Percentiles rank a stretch among this genome's conserved stretches.
These are phyloP conservation scores for Russula virescens DNA, from an alignment of 768 basidiomycete genomes.

Conservation along the genomic window DNA sequence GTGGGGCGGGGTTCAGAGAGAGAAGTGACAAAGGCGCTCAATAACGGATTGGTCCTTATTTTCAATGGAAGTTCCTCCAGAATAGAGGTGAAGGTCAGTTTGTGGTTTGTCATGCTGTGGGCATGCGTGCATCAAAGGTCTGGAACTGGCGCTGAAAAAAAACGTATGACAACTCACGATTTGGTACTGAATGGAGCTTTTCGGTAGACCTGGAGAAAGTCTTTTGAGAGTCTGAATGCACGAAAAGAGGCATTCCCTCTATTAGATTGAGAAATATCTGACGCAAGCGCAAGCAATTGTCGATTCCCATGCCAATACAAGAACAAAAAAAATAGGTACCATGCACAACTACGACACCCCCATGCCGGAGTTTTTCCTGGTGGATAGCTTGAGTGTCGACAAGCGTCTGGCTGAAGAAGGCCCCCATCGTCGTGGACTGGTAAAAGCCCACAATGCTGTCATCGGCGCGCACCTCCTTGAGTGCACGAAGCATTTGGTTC, in stretches of 20 bases:
- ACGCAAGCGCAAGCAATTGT: background rate
- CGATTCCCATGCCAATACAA: background rate
- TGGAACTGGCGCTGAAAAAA: background rate
- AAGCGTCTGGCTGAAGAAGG: slow-evolving; percentile 76
- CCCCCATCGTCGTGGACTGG: slow-evolving; percentile 80
- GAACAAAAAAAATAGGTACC: slow-evolving; percentile 39
- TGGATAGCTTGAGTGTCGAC: slow-evolving; percentile 82
- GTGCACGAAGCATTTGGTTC: slow-evolving; percentile 73
- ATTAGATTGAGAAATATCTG: slow-evolving; percentile 72
- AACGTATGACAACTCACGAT: slow-evolving; percentile 47
- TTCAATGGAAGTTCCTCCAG: slow-evolving; percentile 82
- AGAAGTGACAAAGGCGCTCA: slow-evolving; percentile 71
- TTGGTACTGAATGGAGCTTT: slow-evolving; percentile 77
- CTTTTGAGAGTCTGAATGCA: slow-evolving; percentile 76
- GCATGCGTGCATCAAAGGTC: background rate
- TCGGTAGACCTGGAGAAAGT: slow-evolving; percentile 79
- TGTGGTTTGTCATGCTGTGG: slow-evolving; percentile 67
- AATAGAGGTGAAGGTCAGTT: slow-evolving; percentile 79
- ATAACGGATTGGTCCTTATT: slow-evolving; percentile 74
- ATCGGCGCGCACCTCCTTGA: slow-evolving; percentile 88
- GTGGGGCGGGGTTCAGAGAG: slow-evolving; percentile 47
- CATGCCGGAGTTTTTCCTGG: slow-evolving; percentile 79
- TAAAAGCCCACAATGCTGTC: slow-evolving; percentile 94
- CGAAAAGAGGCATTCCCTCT: slow-evolving; percentile 85
- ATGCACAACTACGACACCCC: slow-evolving; percentile 80